Evolutionary conservation across 257 asterid genomes (phyloP).

Genomic region (Henckelia pumila): DNA sequence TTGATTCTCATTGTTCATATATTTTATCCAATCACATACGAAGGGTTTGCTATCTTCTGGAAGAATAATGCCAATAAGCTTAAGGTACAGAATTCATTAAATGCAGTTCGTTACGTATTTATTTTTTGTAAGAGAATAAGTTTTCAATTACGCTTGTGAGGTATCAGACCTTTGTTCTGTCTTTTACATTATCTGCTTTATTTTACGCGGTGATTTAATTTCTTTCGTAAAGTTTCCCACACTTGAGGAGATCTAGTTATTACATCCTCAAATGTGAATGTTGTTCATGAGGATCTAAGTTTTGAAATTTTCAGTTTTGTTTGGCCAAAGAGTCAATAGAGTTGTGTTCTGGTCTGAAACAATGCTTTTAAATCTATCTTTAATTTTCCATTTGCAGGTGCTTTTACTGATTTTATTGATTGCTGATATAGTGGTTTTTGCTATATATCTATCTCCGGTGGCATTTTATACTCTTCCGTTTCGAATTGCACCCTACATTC

Average conservation of each 20-base stretch:
- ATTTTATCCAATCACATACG: conserved; percentile 71
- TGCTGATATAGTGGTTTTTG: conserved; percentile 58
- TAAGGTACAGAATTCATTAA: conserved; percentile 49
- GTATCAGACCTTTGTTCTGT: background rate
- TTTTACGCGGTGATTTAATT: conserved; percentile 14
- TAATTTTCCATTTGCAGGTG: conserved; percentile 48
- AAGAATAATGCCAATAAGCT: conserved; percentile 59
- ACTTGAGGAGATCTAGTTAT: conserved; percentile 8
- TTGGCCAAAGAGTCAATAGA: background rate
- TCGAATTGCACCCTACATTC: conserved; percentile 80
- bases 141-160: conserved; percentile 16
- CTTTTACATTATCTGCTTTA: conserved; percentile 1
- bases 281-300: background rate
- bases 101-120: conserved; percentile 12
- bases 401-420: conserved; percentile 56
- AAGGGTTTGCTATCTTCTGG: conserved; percentile 75
- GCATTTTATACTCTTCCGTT: conserved; percentile 68
- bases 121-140: conserved; percentile 16
- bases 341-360: background rate
- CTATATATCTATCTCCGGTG: conserved; percentile 62
- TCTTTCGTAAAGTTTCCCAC: background rate
- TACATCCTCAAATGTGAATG: background rate
- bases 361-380: background rate
- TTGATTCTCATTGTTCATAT: conserved; percentile 65
- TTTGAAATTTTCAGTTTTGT: background rate